Evolutionary conservation across 139 green algal genomes (phyloP).

Genomic region (Diplosphaera chodatii): DNA sequence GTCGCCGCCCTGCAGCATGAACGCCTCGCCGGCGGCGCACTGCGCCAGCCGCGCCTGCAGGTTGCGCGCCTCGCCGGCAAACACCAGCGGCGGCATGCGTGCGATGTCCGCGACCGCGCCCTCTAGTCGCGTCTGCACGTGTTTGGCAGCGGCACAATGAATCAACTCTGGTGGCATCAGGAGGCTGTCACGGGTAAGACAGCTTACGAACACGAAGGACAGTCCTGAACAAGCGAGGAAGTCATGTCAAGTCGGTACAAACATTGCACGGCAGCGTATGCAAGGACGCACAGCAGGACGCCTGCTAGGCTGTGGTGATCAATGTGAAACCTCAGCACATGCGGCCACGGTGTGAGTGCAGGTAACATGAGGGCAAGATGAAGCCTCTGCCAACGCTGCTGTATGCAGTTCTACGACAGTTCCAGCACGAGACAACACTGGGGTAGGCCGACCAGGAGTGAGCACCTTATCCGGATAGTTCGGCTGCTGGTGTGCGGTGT

Average conservation of each 20-base stretch:
- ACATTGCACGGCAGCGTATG: too few relatives aligned
- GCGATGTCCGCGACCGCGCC: slow-evolving; percentile 60
- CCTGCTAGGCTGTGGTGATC: too few relatives aligned
- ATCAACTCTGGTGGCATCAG: too few relatives aligned
- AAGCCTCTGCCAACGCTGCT: not conserved
- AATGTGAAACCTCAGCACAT: too few relatives aligned
- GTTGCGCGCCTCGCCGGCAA: slow-evolving; percentile 92
- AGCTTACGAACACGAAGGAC: too few relatives aligned
- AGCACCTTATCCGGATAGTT: slow-evolving; percentile 50
- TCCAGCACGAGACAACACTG: not conserved
- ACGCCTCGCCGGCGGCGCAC: slow-evolving; percentile 75
- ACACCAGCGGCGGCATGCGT: slow-evolving; percentile 87
- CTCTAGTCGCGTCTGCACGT: slow-evolving; percentile 41
- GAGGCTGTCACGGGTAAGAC: not conserved
- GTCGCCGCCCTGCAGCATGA: slow-evolving; percentile 82
- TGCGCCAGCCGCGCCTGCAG: slow-evolving; percentile 83
- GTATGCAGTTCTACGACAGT: not conserved
- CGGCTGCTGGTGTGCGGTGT: slow-evolving; percentile 63
- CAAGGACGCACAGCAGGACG: too few relatives aligned
- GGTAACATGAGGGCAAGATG: too few relatives aligned
- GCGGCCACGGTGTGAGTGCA: too few relatives aligned
- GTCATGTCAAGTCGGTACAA: too few relatives aligned
- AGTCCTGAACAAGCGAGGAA: too few relatives aligned
- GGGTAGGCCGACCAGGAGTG: too few relatives aligned
- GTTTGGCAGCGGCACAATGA: too few relatives aligned